Evolutionary conservation across 306 rosid genomes (phyloP).

Genomic region (Dalbergia cochinchinensis): DNA sequence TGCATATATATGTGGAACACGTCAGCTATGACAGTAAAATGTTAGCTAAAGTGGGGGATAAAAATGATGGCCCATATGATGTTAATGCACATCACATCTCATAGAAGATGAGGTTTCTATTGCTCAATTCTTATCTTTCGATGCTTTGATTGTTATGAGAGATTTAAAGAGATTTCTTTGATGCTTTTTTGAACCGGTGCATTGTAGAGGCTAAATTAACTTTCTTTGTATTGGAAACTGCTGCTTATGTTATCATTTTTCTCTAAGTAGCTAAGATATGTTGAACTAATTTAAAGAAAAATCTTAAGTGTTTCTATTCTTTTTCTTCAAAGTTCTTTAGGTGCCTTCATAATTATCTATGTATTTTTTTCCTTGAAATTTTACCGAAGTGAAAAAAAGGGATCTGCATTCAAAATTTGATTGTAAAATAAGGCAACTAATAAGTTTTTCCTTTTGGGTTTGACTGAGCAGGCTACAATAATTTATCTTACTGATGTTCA

Average conservation of each 20-base stretch:
- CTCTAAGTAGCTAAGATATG: not conserved
- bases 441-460: not conserved
- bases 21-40: not conserved
- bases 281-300: not conserved
- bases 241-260: not conserved
- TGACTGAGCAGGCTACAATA: slow-evolving; percentile 69
- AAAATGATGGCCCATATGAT: not conserved
- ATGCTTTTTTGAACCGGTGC: slow-evolving; percentile 55
- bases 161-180: not conserved
- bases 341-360: not conserved
- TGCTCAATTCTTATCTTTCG: not conserved
- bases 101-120: too few relatives aligned
- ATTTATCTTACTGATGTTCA: slow-evolving; percentile 84
- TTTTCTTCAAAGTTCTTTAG: not conserved
- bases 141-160: slow-evolving; percentile 18
- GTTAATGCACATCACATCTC: not conserved
- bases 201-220: slow-evolving; percentile 94
- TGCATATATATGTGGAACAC: not conserved
- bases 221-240: not conserved
- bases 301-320: not conserved
- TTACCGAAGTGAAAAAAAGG: too few relatives aligned
- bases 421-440: not conserved
- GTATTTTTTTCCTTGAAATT: not conserved
- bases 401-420: not conserved
- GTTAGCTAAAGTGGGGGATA: not conserved